Evolutionary conservation across 176 grass and related monocot species (phyloP).

Genomic region (Aegilops bicornis): DNA sequence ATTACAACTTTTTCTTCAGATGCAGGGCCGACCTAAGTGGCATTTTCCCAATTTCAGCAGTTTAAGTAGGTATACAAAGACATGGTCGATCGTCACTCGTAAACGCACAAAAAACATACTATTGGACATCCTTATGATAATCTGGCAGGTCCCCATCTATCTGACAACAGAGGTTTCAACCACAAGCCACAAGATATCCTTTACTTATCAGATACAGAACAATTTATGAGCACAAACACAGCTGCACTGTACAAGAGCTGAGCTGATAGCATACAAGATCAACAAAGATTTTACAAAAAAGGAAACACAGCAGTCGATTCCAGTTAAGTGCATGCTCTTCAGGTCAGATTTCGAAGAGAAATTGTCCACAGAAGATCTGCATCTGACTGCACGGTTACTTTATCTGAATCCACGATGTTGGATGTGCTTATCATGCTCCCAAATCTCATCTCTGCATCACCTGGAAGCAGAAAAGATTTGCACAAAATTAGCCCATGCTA

Average conservation of each 20-base stretch:
- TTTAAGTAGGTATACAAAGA: no score
- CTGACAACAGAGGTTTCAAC: neutral
- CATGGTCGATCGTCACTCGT: neutral
- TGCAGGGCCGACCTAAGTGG: no score
- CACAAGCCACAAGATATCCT: neutral
- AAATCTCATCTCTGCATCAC: conserved; percentile 66
- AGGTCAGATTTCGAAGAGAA: conserved; percentile 52
- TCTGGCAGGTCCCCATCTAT: neutral
- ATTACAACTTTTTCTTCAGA: no score
- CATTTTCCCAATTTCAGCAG: no score
- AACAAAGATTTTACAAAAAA: neutral
- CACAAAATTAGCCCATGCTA: neutral
- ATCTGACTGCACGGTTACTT: conserved; percentile 60
- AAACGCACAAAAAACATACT: neutral
- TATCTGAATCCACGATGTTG: conserved; percentile 58
- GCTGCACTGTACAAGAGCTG: conserved; percentile 21
- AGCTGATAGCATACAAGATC: neutral
- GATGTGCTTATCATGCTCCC: conserved; percentile 79
- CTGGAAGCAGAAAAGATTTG: conserved; percentile 24
- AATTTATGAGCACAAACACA: neutral
- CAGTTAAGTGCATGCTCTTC: neutral
- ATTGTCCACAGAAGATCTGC: conserved; percentile 71
- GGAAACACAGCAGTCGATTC: neutral
- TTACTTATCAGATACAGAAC: neutral
- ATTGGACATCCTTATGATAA: neutral